Evolutionary conservation across 768 basidiomycete species (phyloP).

Genomic region (Russula vinacea): DNA sequence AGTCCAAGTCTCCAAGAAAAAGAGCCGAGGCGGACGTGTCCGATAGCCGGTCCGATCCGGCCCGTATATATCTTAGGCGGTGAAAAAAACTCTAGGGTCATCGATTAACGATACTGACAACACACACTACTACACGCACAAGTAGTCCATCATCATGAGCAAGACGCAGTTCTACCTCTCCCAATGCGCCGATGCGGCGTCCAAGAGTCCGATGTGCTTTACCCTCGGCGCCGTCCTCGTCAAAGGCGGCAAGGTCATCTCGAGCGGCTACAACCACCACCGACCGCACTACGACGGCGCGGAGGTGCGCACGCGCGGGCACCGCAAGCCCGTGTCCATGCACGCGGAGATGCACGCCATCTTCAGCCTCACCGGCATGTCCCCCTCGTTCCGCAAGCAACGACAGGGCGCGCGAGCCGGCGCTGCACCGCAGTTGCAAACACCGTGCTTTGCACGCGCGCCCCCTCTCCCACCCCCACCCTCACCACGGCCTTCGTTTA

Average conservation of each 20-base stretch:
- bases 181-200: slow-evolving; percentile 47
- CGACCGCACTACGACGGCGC: slow-evolving; percentile 52
- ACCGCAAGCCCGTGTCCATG: slow-evolving; percentile 49
- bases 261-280: slow-evolving; percentile 53
- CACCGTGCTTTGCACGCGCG: not conserved
- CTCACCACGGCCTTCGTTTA: slow-evolving; percentile 14
- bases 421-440: slow-evolving; percentile 30
- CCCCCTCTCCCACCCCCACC: slow-evolving; percentile 29
- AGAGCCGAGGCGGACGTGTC: no score
- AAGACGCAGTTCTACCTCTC: slow-evolving; percentile 53
- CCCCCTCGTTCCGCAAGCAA: slow-evolving; percentile 52
- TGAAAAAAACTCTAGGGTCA: not conserved
- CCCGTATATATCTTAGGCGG: not conserved
- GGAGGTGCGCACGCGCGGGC: slow-evolving; percentile 39
- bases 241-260: slow-evolving; percentile 56
- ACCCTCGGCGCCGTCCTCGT: slow-evolving; percentile 48
- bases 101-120: not conserved
- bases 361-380: slow-evolving; percentile 49
- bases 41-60: not conserved
- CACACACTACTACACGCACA: not conserved
- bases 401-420: slow-evolving; percentile 40
- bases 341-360: slow-evolving; percentile 63
- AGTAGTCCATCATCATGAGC: slow-evolving; percentile 37
- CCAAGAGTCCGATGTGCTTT: slow-evolving; percentile 51
- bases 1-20: no score